A percentile compares a stretch with the other conserved stretches of the same genome.
Evolutionary conservation across 163 green algal genomes (phyloP).

Genomic region (Chlamydomonas reinhardtii): DNA sequence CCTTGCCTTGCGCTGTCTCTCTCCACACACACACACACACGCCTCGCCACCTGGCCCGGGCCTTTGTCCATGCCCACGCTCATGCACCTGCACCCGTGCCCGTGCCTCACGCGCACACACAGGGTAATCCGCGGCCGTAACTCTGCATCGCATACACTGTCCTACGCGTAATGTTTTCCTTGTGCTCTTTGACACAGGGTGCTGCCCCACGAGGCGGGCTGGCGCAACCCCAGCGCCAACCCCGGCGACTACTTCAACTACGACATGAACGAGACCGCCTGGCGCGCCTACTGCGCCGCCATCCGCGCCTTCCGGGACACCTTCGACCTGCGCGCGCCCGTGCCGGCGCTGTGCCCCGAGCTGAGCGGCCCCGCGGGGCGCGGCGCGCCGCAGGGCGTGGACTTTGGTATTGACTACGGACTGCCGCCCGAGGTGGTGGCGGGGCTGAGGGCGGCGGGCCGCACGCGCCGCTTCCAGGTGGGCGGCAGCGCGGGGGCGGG

Average conservation of each 20-base stretch:
- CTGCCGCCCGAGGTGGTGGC: conserved; percentile 54
- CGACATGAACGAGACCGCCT: conserved; percentile 83
- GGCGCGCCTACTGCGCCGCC: conserved; percentile 86
- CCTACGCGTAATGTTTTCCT: no score
- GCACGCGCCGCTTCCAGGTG: neutral
- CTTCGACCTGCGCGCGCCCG: conserved; percentile 39
- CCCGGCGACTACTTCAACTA: conserved; percentile 98
- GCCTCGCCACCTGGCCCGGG: no score
- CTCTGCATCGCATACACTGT: no score
- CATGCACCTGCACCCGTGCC: no score
- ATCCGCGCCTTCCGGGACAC: conserved; percentile 62
- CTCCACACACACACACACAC: no score
- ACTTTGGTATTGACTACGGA: conserved; percentile 27
- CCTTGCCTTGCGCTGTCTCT: no score
- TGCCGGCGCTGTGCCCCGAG: conserved; percentile 48
- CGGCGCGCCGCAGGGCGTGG: no score
- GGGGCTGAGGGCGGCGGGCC: conserved; percentile 27
- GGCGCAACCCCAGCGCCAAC: conserved; percentile 82
- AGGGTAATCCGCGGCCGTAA: no score
- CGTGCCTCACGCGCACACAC: neutral
- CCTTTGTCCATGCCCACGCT: no score
- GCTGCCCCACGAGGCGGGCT: conserved; percentile 67
- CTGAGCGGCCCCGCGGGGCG: neutral
- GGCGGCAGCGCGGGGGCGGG: neutral
- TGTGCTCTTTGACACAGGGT: no score